Base-by-base conservation (phyloP, 1,284 basidiomycete genomes). In the Chalciporus sp. region DNA sequence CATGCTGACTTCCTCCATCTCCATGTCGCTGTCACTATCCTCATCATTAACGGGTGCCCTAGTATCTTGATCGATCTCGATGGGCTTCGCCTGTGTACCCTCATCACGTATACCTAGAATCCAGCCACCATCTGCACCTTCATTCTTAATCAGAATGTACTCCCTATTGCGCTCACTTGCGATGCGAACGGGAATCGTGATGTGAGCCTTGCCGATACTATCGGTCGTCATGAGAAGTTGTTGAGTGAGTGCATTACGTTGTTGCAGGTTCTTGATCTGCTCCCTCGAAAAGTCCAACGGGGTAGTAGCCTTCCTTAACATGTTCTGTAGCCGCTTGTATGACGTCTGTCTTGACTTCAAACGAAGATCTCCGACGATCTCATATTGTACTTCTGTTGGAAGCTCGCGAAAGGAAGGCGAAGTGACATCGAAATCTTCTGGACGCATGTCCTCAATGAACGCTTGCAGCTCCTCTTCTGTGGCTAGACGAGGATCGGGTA, bases 331-430 rank as follows among this genome's bases (percentile, higher is more conserved):
- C 10, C 97, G 89, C 48, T 86, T 86, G 74, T 95, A 90, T 6
- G 94, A 97, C 7, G 94, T 96, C 71, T 97, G 94, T 2, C 97
- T 84, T 1, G 95, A 98, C 68, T 94, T 94, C 42, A 96, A 77
- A 5, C 95, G 85, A 53, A 98, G 75, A 74, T 99, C 97, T 53
- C 96, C 96, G 28, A 99, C 90, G 60, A 99, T 95, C 76, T 99
- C 97, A 72, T 99, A 99, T 68, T 99, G 95, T 20, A 97, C 86
- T 71, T 98, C 95, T 0, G 93, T 94, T 0, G 97, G 95, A 10
- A 99, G 81, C 57, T 94, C 92, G 26, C 88, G 86, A 68, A 99
- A 99, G n/a, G 88, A 90, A 8, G 90, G 81, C 2, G 92, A 93
- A 16, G 85, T 81, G 51, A 95, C 81, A 66, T 98, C 95, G 62